Conservation (phyloP, 1,284 basidiomycete genomes). For the Fomitopsis palustris region DNA sequence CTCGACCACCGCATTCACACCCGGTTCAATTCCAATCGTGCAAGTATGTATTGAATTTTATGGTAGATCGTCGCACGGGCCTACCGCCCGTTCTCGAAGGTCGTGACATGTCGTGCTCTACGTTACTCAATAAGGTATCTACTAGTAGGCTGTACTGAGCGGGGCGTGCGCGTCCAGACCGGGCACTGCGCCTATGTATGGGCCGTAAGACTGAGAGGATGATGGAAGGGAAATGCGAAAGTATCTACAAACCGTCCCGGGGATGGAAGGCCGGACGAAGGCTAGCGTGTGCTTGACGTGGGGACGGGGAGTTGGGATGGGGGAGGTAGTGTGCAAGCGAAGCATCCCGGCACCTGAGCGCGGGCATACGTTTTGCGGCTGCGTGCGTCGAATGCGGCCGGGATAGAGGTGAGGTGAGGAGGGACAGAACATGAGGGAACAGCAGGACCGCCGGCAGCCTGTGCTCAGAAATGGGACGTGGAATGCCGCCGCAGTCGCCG, state of each 20-base stretch:
- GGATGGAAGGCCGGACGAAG: not conserved
- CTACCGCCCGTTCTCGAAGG: not conserved
- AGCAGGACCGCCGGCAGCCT: not conserved
- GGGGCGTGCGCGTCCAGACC: not conserved
- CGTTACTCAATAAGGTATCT: conserved; percentile 1
- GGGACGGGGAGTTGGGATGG: no score
- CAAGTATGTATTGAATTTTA: not conserved
- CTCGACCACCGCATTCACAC: not conserved
- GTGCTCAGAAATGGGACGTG: conserved; percentile 1
- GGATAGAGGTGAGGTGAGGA: not conserved
- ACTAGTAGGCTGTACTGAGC: not conserved
- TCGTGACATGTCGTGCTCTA: conserved; percentile 1
- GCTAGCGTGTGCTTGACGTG: not conserved
- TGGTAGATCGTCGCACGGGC: not conserved
- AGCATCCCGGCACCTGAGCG: not conserved
- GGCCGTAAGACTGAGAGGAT: not conserved
- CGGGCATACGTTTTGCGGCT: not conserved
- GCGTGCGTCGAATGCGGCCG: not conserved
- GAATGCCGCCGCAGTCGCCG: conserved; percentile 5
- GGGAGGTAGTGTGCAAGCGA: no score
- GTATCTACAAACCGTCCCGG: not conserved
- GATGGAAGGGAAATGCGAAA: not conserved
- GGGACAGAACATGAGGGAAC: not conserved
- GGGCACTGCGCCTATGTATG: not conserved
- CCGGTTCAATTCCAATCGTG: not conserved